Conservation (phyloP, 768 basidiomycete genomes). For the Daedaleopsis sinensis region DNA sequence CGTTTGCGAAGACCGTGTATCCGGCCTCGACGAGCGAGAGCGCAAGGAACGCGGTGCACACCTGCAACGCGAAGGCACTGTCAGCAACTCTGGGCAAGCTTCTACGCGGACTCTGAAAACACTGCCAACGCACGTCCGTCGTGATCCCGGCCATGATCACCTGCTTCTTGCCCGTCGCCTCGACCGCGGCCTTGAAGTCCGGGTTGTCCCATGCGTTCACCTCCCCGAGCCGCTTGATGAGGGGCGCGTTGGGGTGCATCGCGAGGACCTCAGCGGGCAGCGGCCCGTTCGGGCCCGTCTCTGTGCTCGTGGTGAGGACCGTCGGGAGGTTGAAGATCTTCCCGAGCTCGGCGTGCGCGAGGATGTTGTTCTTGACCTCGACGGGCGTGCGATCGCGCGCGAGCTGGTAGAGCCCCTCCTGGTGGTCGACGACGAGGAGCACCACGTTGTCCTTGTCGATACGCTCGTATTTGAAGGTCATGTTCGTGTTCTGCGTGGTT, state of each 20-base stretch:
- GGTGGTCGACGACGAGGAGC: conserved; percentile 52
- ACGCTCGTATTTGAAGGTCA: conserved; percentile 36
- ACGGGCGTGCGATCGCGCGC: conserved; percentile 44
- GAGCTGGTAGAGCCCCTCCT: conserved; percentile 51
- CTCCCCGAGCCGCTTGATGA: conserved; percentile 50
- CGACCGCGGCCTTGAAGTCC: conserved; percentile 49
- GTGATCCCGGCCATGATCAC: conserved; percentile 51
- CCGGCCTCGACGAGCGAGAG: conserved; percentile 49
- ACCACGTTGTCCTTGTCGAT: conserved; percentile 48
- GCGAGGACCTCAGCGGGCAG: conserved; percentile 46
- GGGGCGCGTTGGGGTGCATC: conserved; percentile 47
- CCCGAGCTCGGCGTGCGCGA: conserved; percentile 49
- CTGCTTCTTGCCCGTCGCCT: conserved; percentile 52
- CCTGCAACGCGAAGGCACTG: conserved; percentile 8
- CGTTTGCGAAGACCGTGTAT: conserved; percentile 50
- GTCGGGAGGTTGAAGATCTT: conserved; percentile 50
- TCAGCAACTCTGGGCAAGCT: no score
- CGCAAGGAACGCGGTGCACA: conserved; percentile 52
- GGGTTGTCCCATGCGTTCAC: conserved; percentile 56
- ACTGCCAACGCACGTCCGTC: conserved; percentile 39
- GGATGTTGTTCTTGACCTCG: conserved; percentile 46
- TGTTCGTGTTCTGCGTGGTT: background rate
- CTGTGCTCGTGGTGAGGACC: conserved; percentile 47
- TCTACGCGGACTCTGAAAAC: no score
- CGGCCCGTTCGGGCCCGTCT: conserved; percentile 54